Evolutionary conservation across 2,329 filamentous ascomycete species (phyloP), one percentile per base, ranked within the genome.

Genomic region (Bretziella fagacearum): DNA sequence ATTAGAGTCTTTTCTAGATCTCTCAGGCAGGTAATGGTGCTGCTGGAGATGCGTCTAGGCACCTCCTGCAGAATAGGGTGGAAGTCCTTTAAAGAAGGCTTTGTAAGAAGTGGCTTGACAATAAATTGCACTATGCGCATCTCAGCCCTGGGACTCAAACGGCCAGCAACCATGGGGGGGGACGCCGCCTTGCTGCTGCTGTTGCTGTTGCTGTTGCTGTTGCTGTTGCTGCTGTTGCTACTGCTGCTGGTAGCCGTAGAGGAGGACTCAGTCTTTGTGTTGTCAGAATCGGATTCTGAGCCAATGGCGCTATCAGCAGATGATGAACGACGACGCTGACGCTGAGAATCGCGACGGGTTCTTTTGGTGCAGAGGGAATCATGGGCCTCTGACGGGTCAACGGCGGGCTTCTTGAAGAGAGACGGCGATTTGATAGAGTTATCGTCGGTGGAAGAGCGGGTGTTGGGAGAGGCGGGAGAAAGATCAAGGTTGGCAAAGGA

Each of bases 1-100:
- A 95, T 76, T 52, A 96, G 69, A 7, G 81, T 89, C 74, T 94
- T 94, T 65, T 96, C 89, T 43, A 96, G 73, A 63, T 96, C 89
- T 62, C 89, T 79, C 47, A 96, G 75, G 65, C 83, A 94, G 60
- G 83, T 78, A 58, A 96, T 91, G 57, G 91, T 78, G 63, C 85
- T 87, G 59, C 79, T 75, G 58, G 77, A 75, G 60, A 94, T 91
- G 58, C 81, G 81, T 61, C 73, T 71, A 41, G 84, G 84, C 53
- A 86, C 77, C 61, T 84, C 80, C 55, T 81, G 70, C 53, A 94
- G 72, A 56, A 94, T 74, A 42, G 80, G 70, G 59, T 85, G 80
- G 61, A 94, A 94, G 42, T 81, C 77, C 60, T 85, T 83, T 52
- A 93, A 71, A 26, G 72, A 69, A 18, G 77, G 64, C 58, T 87